Conservation (phyloP, 1,139 yeast genomes). For the Nadsonia commutata region DNA sequence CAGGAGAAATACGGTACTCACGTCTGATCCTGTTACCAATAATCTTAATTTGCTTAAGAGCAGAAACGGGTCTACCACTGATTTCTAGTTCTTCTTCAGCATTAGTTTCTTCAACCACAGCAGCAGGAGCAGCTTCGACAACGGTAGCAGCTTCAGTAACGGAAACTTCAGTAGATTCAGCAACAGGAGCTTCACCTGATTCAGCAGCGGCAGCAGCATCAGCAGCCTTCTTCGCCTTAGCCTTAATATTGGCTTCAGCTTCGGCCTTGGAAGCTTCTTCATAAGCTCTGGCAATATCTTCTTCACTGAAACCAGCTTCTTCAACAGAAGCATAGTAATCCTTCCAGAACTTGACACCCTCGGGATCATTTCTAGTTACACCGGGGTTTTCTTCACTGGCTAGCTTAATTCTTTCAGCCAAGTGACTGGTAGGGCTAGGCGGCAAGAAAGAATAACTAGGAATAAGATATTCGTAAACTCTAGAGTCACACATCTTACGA, state of each 20-base stretch:
- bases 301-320: slow-evolving; percentile 20
- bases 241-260: slow-evolving; percentile 2
- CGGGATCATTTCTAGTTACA: slow-evolving; percentile 43
- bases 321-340: slow-evolving; percentile 25
- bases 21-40: slow-evolving; percentile 60
- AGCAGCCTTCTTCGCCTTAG: slow-evolving; percentile 5
- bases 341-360: slow-evolving; percentile 64
- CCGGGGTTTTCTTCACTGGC: slow-evolving; percentile 46
- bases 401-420: slow-evolving; percentile 43
- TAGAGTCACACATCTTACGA: slow-evolving; percentile 84
- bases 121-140: slow-evolving; percentile 10
- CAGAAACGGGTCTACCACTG: background rate
- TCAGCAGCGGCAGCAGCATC: slow-evolving; percentile 1
- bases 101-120: slow-evolving; percentile 5
- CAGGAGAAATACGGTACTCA: slow-evolving; percentile 46
- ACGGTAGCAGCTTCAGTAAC: slow-evolving; percentile 20
- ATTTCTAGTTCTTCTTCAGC: slow-evolving; percentile 1
- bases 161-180: slow-evolving; percentile 19
- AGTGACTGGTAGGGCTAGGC: slow-evolving; percentile 62
- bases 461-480: slow-evolving; percentile 83
- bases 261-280: slow-evolving; percentile 18
- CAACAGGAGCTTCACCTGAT: slow-evolving; percentile 21
- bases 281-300: slow-evolving; percentile 24
- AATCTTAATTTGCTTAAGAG: slow-evolving; percentile 39
- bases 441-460: slow-evolving; percentile 85